phyloP scores from a whole-genome alignment of 2,329 filamentous ascomycete genomes.

The Fusarium lateritium region DNA sequence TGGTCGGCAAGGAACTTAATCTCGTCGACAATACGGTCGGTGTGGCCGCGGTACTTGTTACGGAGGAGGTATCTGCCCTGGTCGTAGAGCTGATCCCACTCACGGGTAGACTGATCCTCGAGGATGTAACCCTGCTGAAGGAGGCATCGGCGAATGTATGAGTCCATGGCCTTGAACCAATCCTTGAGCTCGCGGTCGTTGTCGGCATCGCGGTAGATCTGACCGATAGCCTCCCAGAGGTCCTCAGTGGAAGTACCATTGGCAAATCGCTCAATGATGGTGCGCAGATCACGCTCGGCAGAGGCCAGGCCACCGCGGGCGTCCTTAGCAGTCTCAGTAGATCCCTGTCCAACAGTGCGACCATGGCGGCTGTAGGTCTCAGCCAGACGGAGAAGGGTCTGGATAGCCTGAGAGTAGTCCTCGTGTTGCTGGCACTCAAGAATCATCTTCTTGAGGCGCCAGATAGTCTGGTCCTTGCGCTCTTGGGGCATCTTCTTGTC shows the following conservation, averaged over 20 bases:
- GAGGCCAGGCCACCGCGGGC: slow-evolving; percentile 76
- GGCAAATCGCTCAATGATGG: slow-evolving; percentile 93
- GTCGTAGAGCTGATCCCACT: slow-evolving; percentile 90
- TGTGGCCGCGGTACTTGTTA: slow-evolving; percentile 88
- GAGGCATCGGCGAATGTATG: slow-evolving; percentile 85
- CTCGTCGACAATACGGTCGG: slow-evolving; percentile 89
- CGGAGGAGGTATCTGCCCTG: slow-evolving; percentile 88
- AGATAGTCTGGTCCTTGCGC: slow-evolving; percentile 92
- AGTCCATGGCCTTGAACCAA: slow-evolving; percentile 88
- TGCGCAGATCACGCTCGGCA: slow-evolving; percentile 84
- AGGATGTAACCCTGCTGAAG: slow-evolving; percentile 94
- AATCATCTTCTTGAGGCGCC: slow-evolving; percentile 96
- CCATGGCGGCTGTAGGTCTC: slow-evolving; percentile 88
- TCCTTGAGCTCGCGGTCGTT: slow-evolving; percentile 86
- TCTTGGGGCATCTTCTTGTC: slow-evolving; percentile 91
- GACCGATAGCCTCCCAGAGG: slow-evolving; percentile 85
- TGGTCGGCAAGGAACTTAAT: slow-evolving; percentile 90
- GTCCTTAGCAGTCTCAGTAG: slow-evolving; percentile 79
- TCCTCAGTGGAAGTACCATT: slow-evolving; percentile 93
- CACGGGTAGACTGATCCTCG: slow-evolving; percentile 81
- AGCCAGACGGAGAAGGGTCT: slow-evolving; percentile 86
- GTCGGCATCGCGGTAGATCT: slow-evolving; percentile 90
- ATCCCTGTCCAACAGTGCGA: slow-evolving; percentile 74
- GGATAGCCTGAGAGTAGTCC: slow-evolving; percentile 93
- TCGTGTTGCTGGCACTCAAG: slow-evolving; percentile 96